phyloP scores from a whole-genome alignment of 257 asterid genomes.

The Orobanche coerulescens region DNA sequence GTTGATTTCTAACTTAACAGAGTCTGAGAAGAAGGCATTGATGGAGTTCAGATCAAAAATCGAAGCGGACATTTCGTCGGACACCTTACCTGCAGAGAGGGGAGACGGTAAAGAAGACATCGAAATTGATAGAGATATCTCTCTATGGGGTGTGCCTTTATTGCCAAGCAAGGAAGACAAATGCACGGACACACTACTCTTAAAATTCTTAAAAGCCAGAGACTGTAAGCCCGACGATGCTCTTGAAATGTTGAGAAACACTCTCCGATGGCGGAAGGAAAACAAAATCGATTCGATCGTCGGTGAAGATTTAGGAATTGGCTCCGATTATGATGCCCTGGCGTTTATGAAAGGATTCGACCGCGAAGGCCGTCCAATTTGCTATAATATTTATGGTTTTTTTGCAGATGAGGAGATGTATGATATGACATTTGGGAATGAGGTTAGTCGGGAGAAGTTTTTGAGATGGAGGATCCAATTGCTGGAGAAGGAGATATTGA shows the following conservation, averaged over 20 bases:
- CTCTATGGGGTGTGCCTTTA: slow-evolving; percentile 56
- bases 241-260: slow-evolving; percentile 40
- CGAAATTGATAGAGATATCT: slow-evolving; percentile 8
- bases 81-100: slow-evolving; percentile 13
- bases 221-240: slow-evolving; percentile 48
- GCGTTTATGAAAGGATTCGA: slow-evolving; percentile 42
- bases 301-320: slow-evolving; percentile 42
- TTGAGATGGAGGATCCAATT: slow-evolving; percentile 60
- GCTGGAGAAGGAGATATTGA: slow-evolving; percentile 48
- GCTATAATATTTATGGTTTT: slow-evolving; percentile 55
- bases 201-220: slow-evolving; percentile 47
- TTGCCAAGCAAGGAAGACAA: slow-evolving; percentile 48
- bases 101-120: slow-evolving; percentile 3
- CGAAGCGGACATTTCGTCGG: slow-evolving; percentile 33
- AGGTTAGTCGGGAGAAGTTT: slow-evolving; percentile 40
- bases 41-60: slow-evolving; percentile 38
- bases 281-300: slow-evolving; percentile 35
- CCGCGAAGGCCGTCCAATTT: slow-evolving; percentile 47
- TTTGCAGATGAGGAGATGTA: slow-evolving; percentile 39
- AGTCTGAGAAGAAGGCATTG: slow-evolving; percentile 35
- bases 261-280: slow-evolving; percentile 44
- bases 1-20: slow-evolving; percentile 27
- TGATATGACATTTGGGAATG: slow-evolving; percentile 37
- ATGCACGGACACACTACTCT: slow-evolving; percentile 33
- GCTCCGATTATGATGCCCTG: slow-evolving; percentile 24